Evolutionary conservation across 2,329 filamentous ascomycete species (phyloP).

Genomic region (Aspergillus eucalypticola): DNA sequence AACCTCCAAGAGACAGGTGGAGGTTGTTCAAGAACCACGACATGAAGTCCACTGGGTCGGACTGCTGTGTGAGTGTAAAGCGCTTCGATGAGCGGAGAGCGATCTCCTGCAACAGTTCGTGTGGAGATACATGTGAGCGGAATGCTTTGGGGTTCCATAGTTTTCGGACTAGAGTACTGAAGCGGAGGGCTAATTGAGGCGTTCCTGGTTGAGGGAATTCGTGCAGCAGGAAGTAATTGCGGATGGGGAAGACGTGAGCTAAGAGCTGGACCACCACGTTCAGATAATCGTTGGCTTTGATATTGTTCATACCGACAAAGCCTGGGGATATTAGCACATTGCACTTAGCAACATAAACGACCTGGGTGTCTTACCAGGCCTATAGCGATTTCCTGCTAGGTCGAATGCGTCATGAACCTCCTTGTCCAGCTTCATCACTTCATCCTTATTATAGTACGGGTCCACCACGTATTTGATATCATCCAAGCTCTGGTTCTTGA

Average conservation of each 20-base stretch:
- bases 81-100: conserved; percentile 86
- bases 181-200: conserved; percentile 82
- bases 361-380: conserved; percentile 58
- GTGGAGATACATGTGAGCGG: conserved; percentile 93
- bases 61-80: conserved; percentile 86
- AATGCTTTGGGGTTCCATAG: conserved; percentile 98
- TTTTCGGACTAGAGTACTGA: conserved; percentile 88
- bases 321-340: conserved; percentile 42
- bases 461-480: conserved; percentile 99
- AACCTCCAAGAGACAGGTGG: conserved; percentile 86
- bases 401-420: conserved; percentile 66
- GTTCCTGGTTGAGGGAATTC: conserved; percentile 64
- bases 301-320: conserved; percentile 99
- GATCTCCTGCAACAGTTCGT: conserved; percentile 95
- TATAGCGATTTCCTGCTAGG: conserved; percentile 79
- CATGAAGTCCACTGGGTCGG: conserved; percentile 93
- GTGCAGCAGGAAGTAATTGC: conserved; percentile 90
- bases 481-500: conserved; percentile 88
- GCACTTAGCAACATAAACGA: not conserved
- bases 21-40: conserved; percentile 98
- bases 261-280: conserved; percentile 93
- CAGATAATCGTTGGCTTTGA: conserved; percentile 98
- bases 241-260: conserved; percentile 82
- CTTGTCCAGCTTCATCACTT: conserved; percentile 78
- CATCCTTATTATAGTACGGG: conserved; percentile 75